phyloP scores from a whole-genome alignment of 176 grass and related monocot species.

The Oryza coarctata region DNA sequence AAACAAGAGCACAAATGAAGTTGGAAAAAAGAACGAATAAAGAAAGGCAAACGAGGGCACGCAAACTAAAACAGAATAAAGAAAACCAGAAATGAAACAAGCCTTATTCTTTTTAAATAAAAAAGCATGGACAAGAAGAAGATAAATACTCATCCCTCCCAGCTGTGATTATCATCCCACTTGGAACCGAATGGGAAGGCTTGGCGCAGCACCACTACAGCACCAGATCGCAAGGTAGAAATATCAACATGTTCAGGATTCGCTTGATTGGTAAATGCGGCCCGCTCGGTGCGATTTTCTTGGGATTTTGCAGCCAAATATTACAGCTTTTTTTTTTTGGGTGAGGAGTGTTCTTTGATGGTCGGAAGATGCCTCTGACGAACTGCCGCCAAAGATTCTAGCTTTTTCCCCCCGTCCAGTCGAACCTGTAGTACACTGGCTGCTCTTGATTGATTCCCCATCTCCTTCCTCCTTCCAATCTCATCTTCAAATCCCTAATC shows the following conservation, averaged over 20 bases:
- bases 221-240: not conserved
- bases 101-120: not conserved
- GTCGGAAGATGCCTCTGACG: no score
- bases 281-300: not conserved
- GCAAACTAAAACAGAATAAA: not conserved
- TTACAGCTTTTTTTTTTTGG: not conserved
- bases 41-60: not conserved
- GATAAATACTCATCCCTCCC: slow-evolving; percentile 4
- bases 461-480: no score
- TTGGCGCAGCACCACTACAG: not conserved
- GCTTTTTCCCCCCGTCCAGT: no score
- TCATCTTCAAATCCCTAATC: no score
- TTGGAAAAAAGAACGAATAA: not conserved
- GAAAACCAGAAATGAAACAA: no score
- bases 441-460: no score
- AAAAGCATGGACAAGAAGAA: not conserved
- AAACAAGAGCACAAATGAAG: not conserved
- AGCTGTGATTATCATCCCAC: not conserved
- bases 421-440: no score
- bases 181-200: not conserved
- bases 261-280: not conserved
- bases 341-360: not conserved
- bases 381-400: no score
- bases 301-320: not conserved
- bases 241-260: not conserved